phyloP scores from a whole-genome alignment of 345 rosid species.

The Rhodamnia argentea region DNA sequence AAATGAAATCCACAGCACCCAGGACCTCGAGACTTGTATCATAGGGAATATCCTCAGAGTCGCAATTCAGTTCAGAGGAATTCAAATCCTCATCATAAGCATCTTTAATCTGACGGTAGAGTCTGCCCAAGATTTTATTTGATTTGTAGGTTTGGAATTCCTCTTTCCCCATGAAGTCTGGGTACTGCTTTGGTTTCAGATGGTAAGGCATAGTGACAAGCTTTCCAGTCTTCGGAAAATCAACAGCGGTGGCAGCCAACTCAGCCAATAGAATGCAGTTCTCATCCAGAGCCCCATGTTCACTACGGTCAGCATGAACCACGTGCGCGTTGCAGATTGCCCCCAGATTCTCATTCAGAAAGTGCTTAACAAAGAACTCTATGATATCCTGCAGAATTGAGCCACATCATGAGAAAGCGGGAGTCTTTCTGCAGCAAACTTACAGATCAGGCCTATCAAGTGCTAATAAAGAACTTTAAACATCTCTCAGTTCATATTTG shows the following conservation, averaged over 20 bases:
- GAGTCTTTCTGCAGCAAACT: background rate
- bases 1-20: too few species aligned
- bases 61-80: slow-evolving; percentile 18
- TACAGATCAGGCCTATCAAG: background rate
- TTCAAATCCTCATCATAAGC: slow-evolving; percentile 36
- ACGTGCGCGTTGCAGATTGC: slow-evolving; percentile 75
- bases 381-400: slow-evolving; percentile 53
- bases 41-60: slow-evolving; percentile 39
- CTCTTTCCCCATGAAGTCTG: slow-evolving; percentile 89
- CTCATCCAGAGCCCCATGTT: slow-evolving; percentile 56
- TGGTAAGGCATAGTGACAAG: slow-evolving; percentile 53
- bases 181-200: slow-evolving; percentile 70
- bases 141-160: slow-evolving; percentile 65
- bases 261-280: slow-evolving; percentile 61
- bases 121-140: slow-evolving; percentile 64
- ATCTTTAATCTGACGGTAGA: slow-evolving; percentile 53
- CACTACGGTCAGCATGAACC: slow-evolving; percentile 80
- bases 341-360: slow-evolving; percentile 66
- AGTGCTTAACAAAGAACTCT: slow-evolving; percentile 62
- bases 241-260: slow-evolving; percentile 88
- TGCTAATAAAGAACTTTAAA: background rate
- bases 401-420: background rate
- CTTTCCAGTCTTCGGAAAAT: slow-evolving; percentile 88
- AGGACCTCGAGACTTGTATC: slow-evolving; percentile 41
- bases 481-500: background rate